Evolutionary conservation across 108 stramenopile genomes (phyloP).

Genomic region (Fragilaria radians): DNA sequence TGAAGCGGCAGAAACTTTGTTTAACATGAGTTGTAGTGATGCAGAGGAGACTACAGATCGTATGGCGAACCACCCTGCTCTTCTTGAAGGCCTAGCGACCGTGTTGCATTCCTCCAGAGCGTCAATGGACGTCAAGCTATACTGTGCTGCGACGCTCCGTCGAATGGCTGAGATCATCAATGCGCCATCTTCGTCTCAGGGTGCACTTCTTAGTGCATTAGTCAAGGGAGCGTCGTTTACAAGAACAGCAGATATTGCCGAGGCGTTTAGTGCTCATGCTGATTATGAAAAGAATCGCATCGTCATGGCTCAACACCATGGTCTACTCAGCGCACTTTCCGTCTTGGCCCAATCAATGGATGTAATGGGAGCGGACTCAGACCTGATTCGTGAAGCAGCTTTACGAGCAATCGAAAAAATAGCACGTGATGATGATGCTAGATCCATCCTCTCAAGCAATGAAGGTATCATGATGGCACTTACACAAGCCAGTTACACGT

Average conservation of each 20-base stretch:
- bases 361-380: constrained; percentile 11
- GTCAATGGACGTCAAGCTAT: constrained; percentile 42
- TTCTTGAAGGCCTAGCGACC: constrained; percentile 33
- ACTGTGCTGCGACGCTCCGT: constrained; percentile 43
- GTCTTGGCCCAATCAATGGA: constrained; percentile 24
- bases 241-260: constrained; percentile 41
- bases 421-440: constrained; percentile 30
- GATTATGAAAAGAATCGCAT: constrained; percentile 25
- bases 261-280: constrained; percentile 33
- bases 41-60: constrained; percentile 35
- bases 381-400: constrained; percentile 31
- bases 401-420: constrained; percentile 38
- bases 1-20: constrained; percentile 47
- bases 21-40: constrained; percentile 44
- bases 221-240: constrained; percentile 46
- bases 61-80: constrained; percentile 41
- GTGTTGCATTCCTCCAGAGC: constrained; percentile 18
- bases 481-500: constrained; percentile 34
- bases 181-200: constrained; percentile 37
- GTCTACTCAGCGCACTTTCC: constrained; percentile 38
- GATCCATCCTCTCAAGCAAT: constrained; percentile 28
- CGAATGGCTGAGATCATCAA: constrained; percentile 50
- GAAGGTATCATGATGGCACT: constrained; percentile 53
- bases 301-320: constrained; percentile 40
- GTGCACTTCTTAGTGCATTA: constrained; percentile 39